These are phyloP conservation scores for Scenedesmus sp. DNA, from an alignment of 163 green algal species.

Conservation along the genomic window DNA sequence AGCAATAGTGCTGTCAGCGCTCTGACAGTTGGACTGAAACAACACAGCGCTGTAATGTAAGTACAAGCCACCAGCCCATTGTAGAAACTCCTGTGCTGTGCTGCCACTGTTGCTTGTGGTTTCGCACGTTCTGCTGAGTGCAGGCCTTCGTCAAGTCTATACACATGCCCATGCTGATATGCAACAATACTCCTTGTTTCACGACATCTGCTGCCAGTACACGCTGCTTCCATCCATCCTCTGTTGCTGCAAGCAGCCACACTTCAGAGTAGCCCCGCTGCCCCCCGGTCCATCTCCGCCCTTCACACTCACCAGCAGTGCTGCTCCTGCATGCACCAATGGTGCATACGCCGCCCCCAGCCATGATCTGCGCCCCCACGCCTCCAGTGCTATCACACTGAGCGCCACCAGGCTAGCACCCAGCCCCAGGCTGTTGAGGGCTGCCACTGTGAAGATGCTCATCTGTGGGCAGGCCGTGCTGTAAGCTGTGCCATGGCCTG, in stretches of 20 bases:
- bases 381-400: conserved; percentile 65
- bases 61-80: not conserved
- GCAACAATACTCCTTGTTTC: no score
- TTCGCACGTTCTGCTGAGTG: not conserved
- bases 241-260: not conserved
- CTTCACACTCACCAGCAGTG: conserved; percentile 52
- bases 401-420: conserved; percentile 62
- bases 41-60: not conserved
- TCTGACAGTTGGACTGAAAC: not conserved
- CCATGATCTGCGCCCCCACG: not conserved
- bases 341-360: conserved; percentile 50
- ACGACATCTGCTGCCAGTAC: not conserved
- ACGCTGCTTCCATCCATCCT: not conserved
- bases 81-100: not conserved
- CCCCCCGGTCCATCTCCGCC: not conserved
- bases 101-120: not conserved
- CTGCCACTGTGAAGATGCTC: conserved; percentile 58
- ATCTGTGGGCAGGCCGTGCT: conserved; percentile 57
- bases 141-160: no score
- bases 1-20: not conserved
- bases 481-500: conserved; percentile 54
- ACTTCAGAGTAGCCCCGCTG: not conserved
- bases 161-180: no score
- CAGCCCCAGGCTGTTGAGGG: conserved; percentile 64
- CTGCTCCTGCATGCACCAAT: conserved; percentile 58